Conservation (phyloP, 2,329 filamentous ascomycete genomes). For the Polychaeton citri region DNA sequence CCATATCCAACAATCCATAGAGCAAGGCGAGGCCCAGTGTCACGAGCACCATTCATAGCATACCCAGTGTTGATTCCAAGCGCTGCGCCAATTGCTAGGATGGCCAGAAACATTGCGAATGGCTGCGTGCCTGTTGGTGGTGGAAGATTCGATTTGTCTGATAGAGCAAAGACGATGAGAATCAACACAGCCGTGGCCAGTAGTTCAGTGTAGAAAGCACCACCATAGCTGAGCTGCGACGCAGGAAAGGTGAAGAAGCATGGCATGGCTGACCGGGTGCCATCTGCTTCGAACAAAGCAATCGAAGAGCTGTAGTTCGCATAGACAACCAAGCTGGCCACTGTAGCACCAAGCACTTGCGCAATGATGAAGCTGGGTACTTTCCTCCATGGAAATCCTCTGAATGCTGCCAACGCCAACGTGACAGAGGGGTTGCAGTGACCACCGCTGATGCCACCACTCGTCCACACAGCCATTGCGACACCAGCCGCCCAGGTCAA, state of each 20-base stretch:
- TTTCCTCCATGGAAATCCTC: slow-evolving; percentile 40
- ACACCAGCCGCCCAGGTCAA: slow-evolving; percentile 34
- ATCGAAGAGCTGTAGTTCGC: slow-evolving; percentile 23
- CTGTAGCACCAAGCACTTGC: slow-evolving; percentile 40
- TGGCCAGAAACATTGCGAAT: slow-evolving; percentile 1
- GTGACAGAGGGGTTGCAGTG: slow-evolving; percentile 37
- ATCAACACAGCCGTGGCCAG: slow-evolving; percentile 1
- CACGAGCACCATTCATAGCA: slow-evolving; percentile 60
- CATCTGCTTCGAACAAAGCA: background rate
- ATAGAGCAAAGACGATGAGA: slow-evolving; percentile 1
- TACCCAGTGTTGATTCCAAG: slow-evolving; percentile 56
- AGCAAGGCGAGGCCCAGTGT: slow-evolving; percentile 55
- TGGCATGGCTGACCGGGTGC: background rate
- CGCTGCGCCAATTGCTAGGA: slow-evolving; percentile 1
- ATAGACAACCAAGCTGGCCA: slow-evolving; percentile 34
- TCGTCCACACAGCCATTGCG: slow-evolving; percentile 32
- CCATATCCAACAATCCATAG: slow-evolving; percentile 57
- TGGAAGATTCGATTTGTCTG: slow-evolving; percentile 1
- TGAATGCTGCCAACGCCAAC: slow-evolving; percentile 29
- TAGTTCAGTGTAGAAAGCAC: slow-evolving; percentile 3
- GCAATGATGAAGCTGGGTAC: slow-evolving; percentile 38
- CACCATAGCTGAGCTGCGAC: background rate
- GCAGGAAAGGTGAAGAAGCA: slow-evolving; percentile 3
- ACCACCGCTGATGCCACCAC: slow-evolving; percentile 33
- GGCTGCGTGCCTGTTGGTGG: background rate